These are phyloP conservation scores for Diospyros kaki DNA, from an alignment of 148 eudicot species.

Conservation along the genomic window DNA sequence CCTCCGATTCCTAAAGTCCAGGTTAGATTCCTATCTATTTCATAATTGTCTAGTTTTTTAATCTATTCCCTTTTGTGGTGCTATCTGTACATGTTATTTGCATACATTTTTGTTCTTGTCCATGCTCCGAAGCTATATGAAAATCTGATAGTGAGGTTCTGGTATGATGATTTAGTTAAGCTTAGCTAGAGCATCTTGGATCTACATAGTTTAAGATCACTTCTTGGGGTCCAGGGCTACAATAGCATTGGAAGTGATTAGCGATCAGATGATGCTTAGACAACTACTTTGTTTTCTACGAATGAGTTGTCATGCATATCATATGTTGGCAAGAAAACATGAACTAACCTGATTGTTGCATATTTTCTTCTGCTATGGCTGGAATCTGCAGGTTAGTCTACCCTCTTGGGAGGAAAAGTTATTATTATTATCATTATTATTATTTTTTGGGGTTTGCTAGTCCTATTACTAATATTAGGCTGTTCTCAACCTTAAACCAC, in stretches of 20 bases:
- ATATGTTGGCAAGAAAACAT: too few species aligned
- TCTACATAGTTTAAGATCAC: background rate
- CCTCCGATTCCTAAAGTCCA: conserved; percentile 27
- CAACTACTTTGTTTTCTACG: too few species aligned
- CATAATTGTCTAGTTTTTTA: background rate
- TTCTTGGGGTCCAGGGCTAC: too few species aligned
- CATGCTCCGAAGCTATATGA: background rate
- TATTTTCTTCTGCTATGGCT: too few species aligned
- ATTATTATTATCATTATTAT: background rate
- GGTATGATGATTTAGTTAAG: background rate
- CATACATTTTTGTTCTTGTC: background rate
- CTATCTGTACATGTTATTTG: background rate
- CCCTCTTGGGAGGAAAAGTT: background rate
- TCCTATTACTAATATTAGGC: background rate
- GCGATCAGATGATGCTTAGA: too few species aligned
- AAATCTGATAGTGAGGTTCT: background rate
- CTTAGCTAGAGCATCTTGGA: background rate
- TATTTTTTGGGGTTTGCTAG: background rate
- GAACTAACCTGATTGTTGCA: too few species aligned
- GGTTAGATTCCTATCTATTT: conserved; percentile 11
- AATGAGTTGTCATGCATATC: too few species aligned
- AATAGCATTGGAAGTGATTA: too few species aligned
- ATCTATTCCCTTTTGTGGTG: background rate
- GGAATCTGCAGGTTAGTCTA: too few species aligned
- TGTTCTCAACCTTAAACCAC: background rate